phyloP scores from a whole-genome alignment of 2,329 filamentous ascomycete species.

The Didymella sp. region DNA sequence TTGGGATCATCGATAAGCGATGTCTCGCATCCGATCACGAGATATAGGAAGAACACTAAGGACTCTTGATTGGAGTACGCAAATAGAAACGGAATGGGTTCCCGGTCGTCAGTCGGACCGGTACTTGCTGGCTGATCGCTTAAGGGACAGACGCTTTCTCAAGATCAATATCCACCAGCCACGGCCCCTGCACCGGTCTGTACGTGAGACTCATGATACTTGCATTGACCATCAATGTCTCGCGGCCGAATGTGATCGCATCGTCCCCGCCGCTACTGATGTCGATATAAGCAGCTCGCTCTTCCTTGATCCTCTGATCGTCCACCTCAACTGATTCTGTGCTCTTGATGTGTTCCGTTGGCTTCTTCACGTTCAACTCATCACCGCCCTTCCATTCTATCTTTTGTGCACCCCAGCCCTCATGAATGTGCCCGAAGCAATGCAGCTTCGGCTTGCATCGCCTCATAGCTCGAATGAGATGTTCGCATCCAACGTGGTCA shows the following conservation, averaged over 20 bases:
- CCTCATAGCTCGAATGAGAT: slow-evolving; percentile 59
- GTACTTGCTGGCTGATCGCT: background rate
- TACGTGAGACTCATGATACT: slow-evolving; percentile 62
- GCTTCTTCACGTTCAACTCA: slow-evolving; percentile 23
- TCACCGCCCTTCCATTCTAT: slow-evolving; percentile 48
- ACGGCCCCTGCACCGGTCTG: slow-evolving; percentile 59
- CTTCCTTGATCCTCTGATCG: slow-evolving; percentile 25
- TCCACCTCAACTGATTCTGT: slow-evolving; percentile 28
- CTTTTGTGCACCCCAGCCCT: slow-evolving; percentile 52
- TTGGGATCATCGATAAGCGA: background rate
- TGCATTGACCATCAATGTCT: slow-evolving; percentile 66
- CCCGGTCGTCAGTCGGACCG: background rate
- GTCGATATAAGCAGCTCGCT: slow-evolving; percentile 41
- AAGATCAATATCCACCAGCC: slow-evolving; percentile 62
- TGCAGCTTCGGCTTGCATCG: slow-evolving; percentile 62
- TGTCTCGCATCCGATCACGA: background rate
- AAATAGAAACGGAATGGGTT: background rate
- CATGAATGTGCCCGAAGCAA: slow-evolving; percentile 70
- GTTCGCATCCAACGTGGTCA: slow-evolving; percentile 61
- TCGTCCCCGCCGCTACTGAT: slow-evolving; percentile 34
- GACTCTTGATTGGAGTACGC: background rate
- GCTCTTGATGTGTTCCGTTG: slow-evolving; percentile 29
- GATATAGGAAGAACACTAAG: background rate
- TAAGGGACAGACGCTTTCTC: slow-evolving; percentile 20
- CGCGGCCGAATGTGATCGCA: slow-evolving; percentile 54